These are phyloP conservation scores for Fraxinus latifolia DNA, from an alignment of 305 asterid species.

Conservation along the genomic window DNA sequence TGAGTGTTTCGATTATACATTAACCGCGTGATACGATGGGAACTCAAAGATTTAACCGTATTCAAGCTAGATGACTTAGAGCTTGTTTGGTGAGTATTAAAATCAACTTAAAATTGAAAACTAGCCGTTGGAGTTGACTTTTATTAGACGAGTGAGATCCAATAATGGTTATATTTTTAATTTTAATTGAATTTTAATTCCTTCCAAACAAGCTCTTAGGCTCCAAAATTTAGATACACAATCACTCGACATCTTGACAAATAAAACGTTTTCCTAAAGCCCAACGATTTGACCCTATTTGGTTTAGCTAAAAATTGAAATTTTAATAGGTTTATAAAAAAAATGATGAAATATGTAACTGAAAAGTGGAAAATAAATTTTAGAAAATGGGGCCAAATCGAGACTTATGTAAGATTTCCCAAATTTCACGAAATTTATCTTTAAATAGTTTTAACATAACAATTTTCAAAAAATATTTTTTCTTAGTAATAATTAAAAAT, in stretches of 20 bases:
- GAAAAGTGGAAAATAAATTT: too few relatives aligned
- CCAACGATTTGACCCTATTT: background rate
- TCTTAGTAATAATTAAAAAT: background rate
- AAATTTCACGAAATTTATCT: background rate
- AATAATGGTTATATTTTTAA: too few relatives aligned
- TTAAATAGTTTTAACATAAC: background rate
- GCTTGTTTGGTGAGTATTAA: too few relatives aligned
- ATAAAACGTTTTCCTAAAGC: background rate
- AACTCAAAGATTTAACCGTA: conserved; percentile 4
- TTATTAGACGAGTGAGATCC: too few relatives aligned
- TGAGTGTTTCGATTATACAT: background rate
- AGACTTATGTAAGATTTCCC: background rate
- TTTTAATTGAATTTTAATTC: too few relatives aligned
- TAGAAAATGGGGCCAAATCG: background rate
- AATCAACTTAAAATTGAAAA: too few relatives aligned
- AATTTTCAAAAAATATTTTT: background rate
- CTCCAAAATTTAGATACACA: background rate
- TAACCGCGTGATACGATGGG: background rate
- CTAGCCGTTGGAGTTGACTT: too few relatives aligned
- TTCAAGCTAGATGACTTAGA: background rate
- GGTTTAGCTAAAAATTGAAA: too few relatives aligned
- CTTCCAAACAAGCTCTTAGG: background rate
- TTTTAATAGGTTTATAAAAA: background rate
- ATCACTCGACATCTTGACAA: background rate
- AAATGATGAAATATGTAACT: background rate